These are phyloP conservation scores for Cutaneotrichosporon sp. DNA, from an alignment of 1,284 basidiomycete species.

Conservation along the genomic window DNA sequence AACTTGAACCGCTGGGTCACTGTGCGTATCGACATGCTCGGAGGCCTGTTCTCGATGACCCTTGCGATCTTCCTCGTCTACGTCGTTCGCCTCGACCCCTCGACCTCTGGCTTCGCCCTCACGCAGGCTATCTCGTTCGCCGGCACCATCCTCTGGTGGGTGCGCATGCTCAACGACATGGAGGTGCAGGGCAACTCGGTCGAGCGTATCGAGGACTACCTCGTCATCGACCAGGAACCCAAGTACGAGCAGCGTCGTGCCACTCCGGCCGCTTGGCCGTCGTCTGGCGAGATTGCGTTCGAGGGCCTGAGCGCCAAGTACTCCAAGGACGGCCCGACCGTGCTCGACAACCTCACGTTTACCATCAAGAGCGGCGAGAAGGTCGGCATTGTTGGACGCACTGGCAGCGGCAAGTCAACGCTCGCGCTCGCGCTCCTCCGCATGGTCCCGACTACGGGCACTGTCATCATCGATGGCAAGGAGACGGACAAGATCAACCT, in stretches of 20 bases:
- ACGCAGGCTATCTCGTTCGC: constrained; percentile 52
- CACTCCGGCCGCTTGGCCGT: constrained; percentile 77
- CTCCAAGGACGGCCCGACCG: constrained; percentile 54
- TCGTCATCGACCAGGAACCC: constrained; percentile 71
- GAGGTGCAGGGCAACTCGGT: constrained; percentile 58
- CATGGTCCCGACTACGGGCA: constrained; percentile 63
- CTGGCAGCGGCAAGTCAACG: constrained; percentile 70
- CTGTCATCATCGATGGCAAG: constrained; percentile 54
- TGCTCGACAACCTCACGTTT: constrained; percentile 63
- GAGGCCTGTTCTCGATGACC: constrained; percentile 45
- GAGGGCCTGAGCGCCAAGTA: constrained; percentile 57
- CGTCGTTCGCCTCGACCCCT: constrained; percentile 40
- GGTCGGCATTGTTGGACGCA: constrained; percentile 67
- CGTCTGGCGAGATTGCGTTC: constrained; percentile 66
- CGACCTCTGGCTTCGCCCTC: constrained; percentile 52
- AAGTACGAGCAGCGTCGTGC: constrained; percentile 57
- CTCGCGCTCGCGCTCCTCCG: constrained; percentile 54
- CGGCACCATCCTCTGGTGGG: constrained; percentile 43
- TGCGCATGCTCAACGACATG: constrained; percentile 53
- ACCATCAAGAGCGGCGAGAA: constrained; percentile 63
- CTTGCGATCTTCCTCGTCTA: constrained; percentile 51
- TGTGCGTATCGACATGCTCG: constrained; percentile 51
- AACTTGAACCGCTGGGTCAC: constrained; percentile 54
- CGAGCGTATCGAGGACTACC: constrained; percentile 72
- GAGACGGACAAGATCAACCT: constrained; percentile 61